These are phyloP conservation scores for Sextonia rubra DNA, from an alignment of 164 flowering plant species.

Conservation along the genomic window DNA sequence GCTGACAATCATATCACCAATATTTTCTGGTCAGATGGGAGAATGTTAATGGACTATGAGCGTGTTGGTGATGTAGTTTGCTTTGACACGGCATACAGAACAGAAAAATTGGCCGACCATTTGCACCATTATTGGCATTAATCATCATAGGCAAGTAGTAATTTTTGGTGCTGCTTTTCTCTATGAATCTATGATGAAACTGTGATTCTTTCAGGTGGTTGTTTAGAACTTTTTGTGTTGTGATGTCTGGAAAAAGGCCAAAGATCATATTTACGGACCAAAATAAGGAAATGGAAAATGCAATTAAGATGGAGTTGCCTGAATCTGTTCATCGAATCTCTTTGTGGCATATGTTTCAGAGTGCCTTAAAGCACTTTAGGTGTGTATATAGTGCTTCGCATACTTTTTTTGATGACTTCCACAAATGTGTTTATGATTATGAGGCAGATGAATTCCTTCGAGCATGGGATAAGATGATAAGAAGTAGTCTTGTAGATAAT, in stretches of 20 bases:
- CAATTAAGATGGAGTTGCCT: conserved; percentile 6
- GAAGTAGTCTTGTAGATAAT: neutral
- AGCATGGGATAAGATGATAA: conserved; percentile 1
- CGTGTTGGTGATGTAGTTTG: conserved; percentile 8
- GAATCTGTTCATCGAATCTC: conserved; percentile 11
- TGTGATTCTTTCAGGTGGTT: conserved; percentile 12
- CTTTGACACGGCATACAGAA: conserved; percentile 9
- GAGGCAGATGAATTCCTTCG: neutral
- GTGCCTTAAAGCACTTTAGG: conserved; percentile 8
- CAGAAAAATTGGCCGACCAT: neutral
- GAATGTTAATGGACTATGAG: neutral
- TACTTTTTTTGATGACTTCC: conserved; percentile 1
- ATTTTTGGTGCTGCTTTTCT: conserved; percentile 6
- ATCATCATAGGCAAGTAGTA: conserved; percentile 7
- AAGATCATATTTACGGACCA: conserved; percentile 9
- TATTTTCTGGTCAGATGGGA: conserved; percentile 9
- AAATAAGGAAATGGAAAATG: conserved; percentile 2
- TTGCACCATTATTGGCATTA: conserved; percentile 13
- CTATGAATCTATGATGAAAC: conserved; percentile 7
- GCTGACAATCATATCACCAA: conserved; percentile 3
- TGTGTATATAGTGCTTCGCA: neutral
- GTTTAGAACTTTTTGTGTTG: conserved; percentile 7
- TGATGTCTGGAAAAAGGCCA: conserved; percentile 12
- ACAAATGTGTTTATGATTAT: neutral
- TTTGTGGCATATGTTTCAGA: conserved; percentile 13